phyloP scores from a whole-genome alignment of 225 moss, liverwort and hornwort genomes.

The Pleurozium schreberi region DNA sequence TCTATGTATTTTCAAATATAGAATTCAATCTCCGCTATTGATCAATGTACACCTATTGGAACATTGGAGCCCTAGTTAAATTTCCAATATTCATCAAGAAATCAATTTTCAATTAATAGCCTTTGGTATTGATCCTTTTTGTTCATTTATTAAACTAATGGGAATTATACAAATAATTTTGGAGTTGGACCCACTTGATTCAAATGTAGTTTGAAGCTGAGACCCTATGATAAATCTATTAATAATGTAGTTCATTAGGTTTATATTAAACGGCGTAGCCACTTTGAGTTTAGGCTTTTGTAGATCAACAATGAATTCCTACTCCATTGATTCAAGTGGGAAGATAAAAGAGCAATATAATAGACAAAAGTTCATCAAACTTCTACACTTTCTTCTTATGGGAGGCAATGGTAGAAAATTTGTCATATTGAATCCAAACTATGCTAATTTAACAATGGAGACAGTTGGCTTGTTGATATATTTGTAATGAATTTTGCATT shows the following conservation, averaged over 20 bases:
- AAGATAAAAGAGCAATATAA: neutral
- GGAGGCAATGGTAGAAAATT: neutral
- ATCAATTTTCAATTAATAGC: no score
- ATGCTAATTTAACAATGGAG: neutral
- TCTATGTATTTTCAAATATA: no score
- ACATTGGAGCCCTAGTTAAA: neutral
- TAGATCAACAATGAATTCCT: neutral
- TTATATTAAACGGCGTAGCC: fast-evolving
- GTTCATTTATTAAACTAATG: neutral
- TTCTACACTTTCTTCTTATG: neutral
- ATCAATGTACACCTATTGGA: neutral
- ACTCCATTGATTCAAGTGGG: neutral
- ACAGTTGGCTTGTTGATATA: neutral
- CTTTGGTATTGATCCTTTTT: no score
- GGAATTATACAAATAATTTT: neutral
- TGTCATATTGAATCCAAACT: neutral
- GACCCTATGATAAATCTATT: neutral
- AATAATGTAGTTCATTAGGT: neutral
- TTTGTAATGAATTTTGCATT: neutral
- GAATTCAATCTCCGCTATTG: fast-evolving
- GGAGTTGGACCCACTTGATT: neutral
- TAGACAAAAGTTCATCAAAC: neutral
- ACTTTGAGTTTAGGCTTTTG: neutral
- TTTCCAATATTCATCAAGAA: neutral
- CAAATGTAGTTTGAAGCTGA: neutral